phyloP scores from a whole-genome alignment of 1,139 yeast species.

The Spencermartinsiella ligniputridi region DNA sequence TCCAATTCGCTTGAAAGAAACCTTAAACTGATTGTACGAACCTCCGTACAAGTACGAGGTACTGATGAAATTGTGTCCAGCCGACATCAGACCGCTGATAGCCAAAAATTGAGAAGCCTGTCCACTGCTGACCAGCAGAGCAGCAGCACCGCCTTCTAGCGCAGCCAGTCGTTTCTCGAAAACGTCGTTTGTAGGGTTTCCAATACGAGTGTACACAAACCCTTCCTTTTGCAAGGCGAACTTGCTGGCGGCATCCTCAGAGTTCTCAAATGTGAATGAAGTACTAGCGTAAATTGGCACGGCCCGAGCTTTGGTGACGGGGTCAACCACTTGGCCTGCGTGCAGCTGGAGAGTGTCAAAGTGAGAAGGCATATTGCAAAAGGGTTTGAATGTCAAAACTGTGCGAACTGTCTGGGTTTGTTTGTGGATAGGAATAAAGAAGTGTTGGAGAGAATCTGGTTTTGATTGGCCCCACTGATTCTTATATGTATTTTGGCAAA shows the following conservation, averaged over 20 bases:
- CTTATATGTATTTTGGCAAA: too few species aligned
- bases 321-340: slow-evolving; percentile 76
- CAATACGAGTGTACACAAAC: slow-evolving; percentile 80
- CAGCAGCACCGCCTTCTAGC: slow-evolving; percentile 88
- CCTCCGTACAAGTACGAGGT: slow-evolving; percentile 94
- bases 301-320: slow-evolving; percentile 66
- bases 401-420: too few species aligned
- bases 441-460: too few species aligned
- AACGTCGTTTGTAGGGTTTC: slow-evolving; percentile 89
- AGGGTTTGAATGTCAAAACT: too few species aligned
- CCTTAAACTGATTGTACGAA: slow-evolving; percentile 91
- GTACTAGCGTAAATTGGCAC: slow-evolving; percentile 72
- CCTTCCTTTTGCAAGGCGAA: slow-evolving; percentile 83
- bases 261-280: slow-evolving; percentile 80
- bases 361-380: slow-evolving; percentile 42
- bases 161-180: slow-evolving; percentile 91
- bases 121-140: slow-evolving; percentile 87
- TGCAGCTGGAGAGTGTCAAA: slow-evolving; percentile 92
- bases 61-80: slow-evolving; percentile 85
- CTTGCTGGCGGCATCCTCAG: slow-evolving; percentile 86
- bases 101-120: slow-evolving; percentile 94
- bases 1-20: slow-evolving; percentile 82
- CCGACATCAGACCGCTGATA: slow-evolving; percentile 74
- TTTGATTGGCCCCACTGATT: too few species aligned
- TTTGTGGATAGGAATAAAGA: too few species aligned